A percentile compares a stretch with the other conserved stretches of the same genome.
These are phyloP conservation scores for Gentiana dahurica DNA, from an alignment of 257 asterid species.

Conservation along the genomic window DNA sequence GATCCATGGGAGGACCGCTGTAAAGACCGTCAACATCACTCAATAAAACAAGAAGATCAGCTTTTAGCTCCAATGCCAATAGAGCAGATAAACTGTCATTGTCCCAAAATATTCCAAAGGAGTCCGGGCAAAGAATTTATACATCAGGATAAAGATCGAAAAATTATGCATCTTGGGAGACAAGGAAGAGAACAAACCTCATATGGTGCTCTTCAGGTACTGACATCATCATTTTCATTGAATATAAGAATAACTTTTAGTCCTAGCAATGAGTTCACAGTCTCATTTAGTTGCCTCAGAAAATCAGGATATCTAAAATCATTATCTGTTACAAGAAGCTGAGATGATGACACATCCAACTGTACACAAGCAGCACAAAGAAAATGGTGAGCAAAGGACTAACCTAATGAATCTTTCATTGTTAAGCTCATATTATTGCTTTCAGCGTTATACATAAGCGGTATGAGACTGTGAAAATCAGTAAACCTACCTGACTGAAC, in stretches of 20 bases:
- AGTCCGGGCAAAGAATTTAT: slow-evolving; percentile 35
- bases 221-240: slow-evolving; percentile 76
- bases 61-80: slow-evolving; percentile 68
- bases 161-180: neutral
- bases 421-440: neutral
- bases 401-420: neutral
- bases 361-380: slow-evolving; percentile 16
- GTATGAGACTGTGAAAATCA: neutral
- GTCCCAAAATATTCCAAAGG: slow-evolving; percentile 84
- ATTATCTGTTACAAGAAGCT: slow-evolving; percentile 74
- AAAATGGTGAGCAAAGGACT: slow-evolving; percentile 3
- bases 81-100: slow-evolving; percentile 75
- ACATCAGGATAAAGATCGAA: neutral
- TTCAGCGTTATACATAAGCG: neutral
- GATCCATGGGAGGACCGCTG: slow-evolving; percentile 79
- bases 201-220: slow-evolving; percentile 74
- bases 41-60: slow-evolving; percentile 67
- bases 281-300: slow-evolving; percentile 53
- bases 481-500: slow-evolving; percentile 73
- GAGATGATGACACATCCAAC: slow-evolving; percentile 75
- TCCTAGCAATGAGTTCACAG: slow-evolving; percentile 46
- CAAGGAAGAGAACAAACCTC: slow-evolving; percentile 38
- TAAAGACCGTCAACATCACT: slow-evolving; percentile 86
- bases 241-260: slow-evolving; percentile 68
- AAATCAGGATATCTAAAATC: slow-evolving; percentile 62